Evolutionary conservation across 768 basidiomycete species (phyloP), one percentile per base, ranked within the genome.

Genomic region (Calocera cornea): DNA sequence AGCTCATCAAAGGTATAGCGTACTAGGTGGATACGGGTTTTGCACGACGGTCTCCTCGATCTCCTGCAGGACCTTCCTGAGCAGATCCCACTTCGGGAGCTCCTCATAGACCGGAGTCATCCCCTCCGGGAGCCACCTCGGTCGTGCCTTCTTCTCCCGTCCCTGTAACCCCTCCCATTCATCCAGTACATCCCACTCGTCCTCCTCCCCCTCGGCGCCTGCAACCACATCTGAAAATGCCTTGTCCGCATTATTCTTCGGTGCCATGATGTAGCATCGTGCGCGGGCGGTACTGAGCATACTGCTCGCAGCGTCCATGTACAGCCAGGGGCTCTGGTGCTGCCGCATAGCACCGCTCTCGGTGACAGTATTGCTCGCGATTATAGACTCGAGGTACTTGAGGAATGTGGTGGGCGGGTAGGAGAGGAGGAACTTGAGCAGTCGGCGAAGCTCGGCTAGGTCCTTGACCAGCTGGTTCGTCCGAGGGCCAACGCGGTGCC

Each of bases 401-500:
- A 95, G 88, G 75, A 97, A 97, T 33, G 89, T 87, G 24, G 97
- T 83, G 2, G 92, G 82, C 73, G 98, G 95, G 73, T 97, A 95
- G 1, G 89, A 87, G 44, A 99, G 79, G 12, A 97, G 83, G 75
- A 91, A 95, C 54, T 89, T 92, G 47, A 97, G 84, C 2, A 98
- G 83, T 50, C 87, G 86, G 0, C 97, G 83, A 0, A 99, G 81
- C 1, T 87, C 88, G 0, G 89, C 86, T 19, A 99, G 83, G 74
- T 98, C 95, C 64, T 81, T 84, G 10, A 97, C 92, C 12, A 98
- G 84, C 69, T 94, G 91, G 72, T 91, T 93, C 2, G 95, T 98
- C 69, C 85, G 88, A 0, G 91, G 87, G 0, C 93, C 93, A 31
- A 95, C 95, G 77, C 93, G 92, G 76, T 98, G 94, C 95, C 97